phyloP scores from a whole-genome alignment of 2,329 filamentous ascomycete genomes.

The Scedosporium dehoogii region DNA sequence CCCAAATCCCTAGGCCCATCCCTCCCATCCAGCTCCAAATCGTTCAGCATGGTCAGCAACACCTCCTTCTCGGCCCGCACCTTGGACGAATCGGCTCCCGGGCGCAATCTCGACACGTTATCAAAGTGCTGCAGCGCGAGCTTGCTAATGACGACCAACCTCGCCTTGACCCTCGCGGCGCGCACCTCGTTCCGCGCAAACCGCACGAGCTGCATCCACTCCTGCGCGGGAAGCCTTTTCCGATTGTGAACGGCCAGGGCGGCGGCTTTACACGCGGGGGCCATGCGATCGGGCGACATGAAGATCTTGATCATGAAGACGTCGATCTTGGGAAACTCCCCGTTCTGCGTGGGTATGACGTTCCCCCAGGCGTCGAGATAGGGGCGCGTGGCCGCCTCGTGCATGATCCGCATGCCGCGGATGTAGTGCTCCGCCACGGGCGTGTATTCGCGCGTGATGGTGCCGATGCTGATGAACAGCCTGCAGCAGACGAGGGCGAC shows the following conservation, averaged over 20 bases:
- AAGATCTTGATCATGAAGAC: constrained; percentile 32
- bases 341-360: constrained; percentile 21
- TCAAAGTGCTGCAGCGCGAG: constrained; percentile 3
- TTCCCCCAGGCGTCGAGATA: constrained; percentile 14
- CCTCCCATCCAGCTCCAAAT: background rate
- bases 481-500: constrained; percentile 35
- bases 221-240: background rate
- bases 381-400: constrained; percentile 27
- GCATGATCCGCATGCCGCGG: constrained; percentile 32
- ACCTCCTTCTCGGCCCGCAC: background rate
- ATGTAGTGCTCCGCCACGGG: constrained; percentile 33
- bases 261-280: background rate
- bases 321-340: constrained; percentile 26
- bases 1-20: background rate
- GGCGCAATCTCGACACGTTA: background rate
- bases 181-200: background rate
- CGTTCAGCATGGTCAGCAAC: constrained; percentile 1
- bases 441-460: constrained; percentile 27
- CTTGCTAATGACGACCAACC: background rate
- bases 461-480: constrained; percentile 36
- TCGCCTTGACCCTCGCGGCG: background rate
- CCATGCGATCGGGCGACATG: constrained; percentile 3
- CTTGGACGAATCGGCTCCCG: background rate
- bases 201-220: background rate
- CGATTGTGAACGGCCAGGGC: background rate